phyloP scores from a whole-genome alignment of 139 green algal genomes.

The Chlorella sp. region DNA sequence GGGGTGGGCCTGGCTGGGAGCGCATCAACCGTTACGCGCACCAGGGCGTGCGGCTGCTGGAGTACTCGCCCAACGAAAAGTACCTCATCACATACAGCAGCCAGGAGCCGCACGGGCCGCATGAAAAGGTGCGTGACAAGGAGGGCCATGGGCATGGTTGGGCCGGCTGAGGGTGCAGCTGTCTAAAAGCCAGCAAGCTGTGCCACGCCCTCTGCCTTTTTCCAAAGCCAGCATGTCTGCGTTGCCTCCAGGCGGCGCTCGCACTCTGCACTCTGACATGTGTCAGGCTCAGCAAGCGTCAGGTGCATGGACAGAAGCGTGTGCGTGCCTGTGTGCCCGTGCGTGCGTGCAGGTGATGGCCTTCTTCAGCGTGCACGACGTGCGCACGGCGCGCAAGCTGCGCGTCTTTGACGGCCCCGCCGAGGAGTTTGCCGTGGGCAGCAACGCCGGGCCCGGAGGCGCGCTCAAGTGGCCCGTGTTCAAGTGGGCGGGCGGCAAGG shows the following conservation, averaged over 20 bases:
- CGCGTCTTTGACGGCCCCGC: conserved; percentile 55
- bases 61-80: conserved; percentile 84
- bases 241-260: no score
- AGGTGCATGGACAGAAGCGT: no score
- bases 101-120: conserved; percentile 13
- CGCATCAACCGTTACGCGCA: conserved; percentile 54
- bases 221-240: no score
- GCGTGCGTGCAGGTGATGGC: neutral
- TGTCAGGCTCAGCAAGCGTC: no score
- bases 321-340: neutral
- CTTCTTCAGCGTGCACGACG: neutral
- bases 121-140: conserved; percentile 13
- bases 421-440: conserved; percentile 71
- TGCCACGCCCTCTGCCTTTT: no score
- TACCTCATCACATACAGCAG: conserved; percentile 79
- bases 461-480: conserved; percentile 83
- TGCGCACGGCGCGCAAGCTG: conserved; percentile 34
- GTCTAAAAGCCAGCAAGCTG: no score
- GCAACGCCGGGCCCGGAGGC: conserved; percentile 37
- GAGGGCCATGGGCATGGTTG: neutral
- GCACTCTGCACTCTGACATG: neutral
- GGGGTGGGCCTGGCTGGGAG: conserved; percentile 76
- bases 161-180: conserved; percentile 1
- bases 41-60: conserved; percentile 63
- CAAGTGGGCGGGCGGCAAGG: conserved; percentile 79